phyloP scores from a whole-genome alignment of 305 asterid species.

The Petunia hybrid region DNA sequence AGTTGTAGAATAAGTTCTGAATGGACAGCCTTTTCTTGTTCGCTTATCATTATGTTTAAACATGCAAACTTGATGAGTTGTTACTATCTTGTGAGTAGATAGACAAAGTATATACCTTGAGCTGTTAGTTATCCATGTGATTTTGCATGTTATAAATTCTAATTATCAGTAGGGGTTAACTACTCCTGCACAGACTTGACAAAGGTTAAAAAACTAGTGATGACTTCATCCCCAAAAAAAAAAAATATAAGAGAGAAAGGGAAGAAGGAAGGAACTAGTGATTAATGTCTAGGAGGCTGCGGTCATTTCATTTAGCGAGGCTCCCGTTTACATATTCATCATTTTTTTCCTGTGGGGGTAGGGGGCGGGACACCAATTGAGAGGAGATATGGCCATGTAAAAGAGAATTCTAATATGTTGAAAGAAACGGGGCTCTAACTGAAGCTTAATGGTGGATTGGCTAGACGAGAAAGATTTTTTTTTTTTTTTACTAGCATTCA shows the following conservation, averaged over 20 bases:
- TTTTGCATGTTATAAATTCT: neutral
- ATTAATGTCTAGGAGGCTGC: neutral
- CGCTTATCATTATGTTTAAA: constrained; percentile 17
- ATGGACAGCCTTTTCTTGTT: neutral
- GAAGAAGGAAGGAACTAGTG: neutral
- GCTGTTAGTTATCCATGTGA: neutral
- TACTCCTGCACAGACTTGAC: neutral
- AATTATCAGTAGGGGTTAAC: neutral
- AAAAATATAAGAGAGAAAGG: no score
- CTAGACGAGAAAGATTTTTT: no score
- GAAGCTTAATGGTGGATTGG: neutral
- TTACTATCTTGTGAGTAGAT: neutral
- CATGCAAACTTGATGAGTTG: neutral
- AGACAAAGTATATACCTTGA: neutral
- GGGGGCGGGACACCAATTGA: neutral
- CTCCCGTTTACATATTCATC: neutral
- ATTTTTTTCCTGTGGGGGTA: neutral
- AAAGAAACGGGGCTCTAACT: neutral
- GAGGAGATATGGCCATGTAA: neutral
- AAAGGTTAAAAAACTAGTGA: neutral
- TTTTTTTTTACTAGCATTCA: neutral
- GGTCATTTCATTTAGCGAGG: neutral
- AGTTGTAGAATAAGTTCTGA: neutral
- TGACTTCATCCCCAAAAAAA: no score
- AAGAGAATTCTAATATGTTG: neutral